Conservation (phyloP, 441 rosid genomes). For the Melastoma candidum region DNA sequence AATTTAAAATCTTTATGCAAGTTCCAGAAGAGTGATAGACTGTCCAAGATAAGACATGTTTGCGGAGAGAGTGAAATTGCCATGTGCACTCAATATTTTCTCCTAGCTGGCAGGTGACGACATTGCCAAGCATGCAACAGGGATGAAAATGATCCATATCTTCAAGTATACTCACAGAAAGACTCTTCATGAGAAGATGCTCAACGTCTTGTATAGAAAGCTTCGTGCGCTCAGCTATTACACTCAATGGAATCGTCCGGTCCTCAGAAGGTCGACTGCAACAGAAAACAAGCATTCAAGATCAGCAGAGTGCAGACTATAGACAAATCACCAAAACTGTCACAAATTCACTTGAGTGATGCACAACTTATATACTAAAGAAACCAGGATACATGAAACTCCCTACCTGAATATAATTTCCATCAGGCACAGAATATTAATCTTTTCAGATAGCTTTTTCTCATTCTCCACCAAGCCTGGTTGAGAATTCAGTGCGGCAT, state of each 20-base stretch:
- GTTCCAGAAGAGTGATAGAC: too few species aligned
- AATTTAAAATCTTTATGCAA: too few species aligned
- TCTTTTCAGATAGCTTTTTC: constrained; percentile 80
- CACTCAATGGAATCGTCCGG: constrained; percentile 73
- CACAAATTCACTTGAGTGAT: not conserved
- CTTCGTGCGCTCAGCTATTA: constrained; percentile 76
- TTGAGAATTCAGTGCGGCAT: constrained; percentile 71
- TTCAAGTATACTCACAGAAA: constrained; percentile 52
- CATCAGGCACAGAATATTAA: constrained; percentile 92
- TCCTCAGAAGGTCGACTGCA: constrained; percentile 92
- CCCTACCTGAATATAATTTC: constrained; percentile 90
- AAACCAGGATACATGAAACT: not conserved
- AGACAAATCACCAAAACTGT: not conserved
- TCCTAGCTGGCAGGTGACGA: not conserved
- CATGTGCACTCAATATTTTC: too few species aligned
- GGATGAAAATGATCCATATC: not conserved
- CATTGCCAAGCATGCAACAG: not conserved
- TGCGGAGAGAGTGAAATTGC: too few species aligned
- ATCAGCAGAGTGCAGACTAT: not conserved
- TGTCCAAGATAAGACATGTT: too few species aligned
- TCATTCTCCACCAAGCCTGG: constrained; percentile 89
- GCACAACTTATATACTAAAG: not conserved
- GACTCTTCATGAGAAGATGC: constrained; percentile 92
- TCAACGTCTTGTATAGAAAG: constrained; percentile 84
- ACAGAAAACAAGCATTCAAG: constrained; percentile 4